These are phyloP conservation scores for Aschersonia sp. DNA, from an alignment of 2,329 filamentous ascomycete species.

Conservation along the genomic window DNA sequence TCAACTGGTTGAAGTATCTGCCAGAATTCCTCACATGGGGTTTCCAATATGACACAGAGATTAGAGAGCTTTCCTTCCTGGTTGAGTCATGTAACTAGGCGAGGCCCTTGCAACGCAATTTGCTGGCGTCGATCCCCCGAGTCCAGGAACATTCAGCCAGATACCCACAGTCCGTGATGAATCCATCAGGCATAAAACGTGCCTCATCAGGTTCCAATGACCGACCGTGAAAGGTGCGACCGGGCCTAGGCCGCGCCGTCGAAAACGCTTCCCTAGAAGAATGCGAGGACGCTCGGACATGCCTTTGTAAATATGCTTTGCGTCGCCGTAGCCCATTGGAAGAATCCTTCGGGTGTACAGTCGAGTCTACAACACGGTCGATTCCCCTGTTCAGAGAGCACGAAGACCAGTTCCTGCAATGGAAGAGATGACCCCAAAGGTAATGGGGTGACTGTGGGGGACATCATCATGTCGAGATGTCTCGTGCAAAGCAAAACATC, in stretches of 20 bases:
- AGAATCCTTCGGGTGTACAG: constrained; percentile 22
- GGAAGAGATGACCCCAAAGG: constrained; percentile 27
- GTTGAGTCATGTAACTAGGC: constrained; percentile 2
- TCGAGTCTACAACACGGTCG: constrained; percentile 25
- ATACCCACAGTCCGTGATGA: constrained; percentile 27
- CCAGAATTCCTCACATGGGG: constrained; percentile 3
- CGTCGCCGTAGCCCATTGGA: constrained; percentile 32
- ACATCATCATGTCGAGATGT: constrained; percentile 11
- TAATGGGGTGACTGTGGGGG: constrained; percentile 7
- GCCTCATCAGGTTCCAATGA: constrained; percentile 38
- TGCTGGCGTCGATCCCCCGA: constrained; percentile 29
- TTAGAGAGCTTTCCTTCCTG: neutral
- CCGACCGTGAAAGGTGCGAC: constrained; percentile 34
- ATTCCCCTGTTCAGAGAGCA: constrained; percentile 7
- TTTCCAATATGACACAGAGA: constrained; percentile 9
- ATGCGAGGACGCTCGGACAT: constrained; percentile 27
- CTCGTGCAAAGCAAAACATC: constrained; percentile 27
- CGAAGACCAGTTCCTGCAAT: constrained; percentile 21
- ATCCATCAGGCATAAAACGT: constrained; percentile 33
- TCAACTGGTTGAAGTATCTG: neutral
- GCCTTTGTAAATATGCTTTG: constrained; percentile 32
- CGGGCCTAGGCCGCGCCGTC: constrained; percentile 32
- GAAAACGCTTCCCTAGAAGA: constrained; percentile 22
- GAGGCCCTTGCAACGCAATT: constrained; percentile 10
- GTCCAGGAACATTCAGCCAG: constrained; percentile 23